phyloP scores from a whole-genome alignment of 768 basidiomycete species.

The Mycena rebaudengoi region DNA sequence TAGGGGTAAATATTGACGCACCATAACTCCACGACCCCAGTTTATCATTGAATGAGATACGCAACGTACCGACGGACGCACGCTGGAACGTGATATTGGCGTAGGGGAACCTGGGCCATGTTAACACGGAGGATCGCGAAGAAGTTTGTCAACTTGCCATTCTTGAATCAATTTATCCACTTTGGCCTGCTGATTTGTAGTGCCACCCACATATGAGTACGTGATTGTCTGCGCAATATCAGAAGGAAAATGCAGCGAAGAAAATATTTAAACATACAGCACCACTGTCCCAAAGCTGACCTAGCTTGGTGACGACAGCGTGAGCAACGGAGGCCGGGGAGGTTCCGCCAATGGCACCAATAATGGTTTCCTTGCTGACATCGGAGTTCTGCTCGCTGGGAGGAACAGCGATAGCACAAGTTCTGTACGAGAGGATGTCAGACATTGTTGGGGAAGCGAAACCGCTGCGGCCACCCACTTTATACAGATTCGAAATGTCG shows the following conservation, averaged over 20 bases:
- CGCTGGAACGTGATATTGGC: conserved; percentile 21
- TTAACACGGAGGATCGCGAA: too few species aligned
- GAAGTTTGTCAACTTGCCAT: too few species aligned
- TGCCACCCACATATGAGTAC: conserved; percentile 25
- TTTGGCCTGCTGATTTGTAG: conserved; percentile 21
- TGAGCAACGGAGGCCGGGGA: not conserved
- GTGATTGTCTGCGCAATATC: not conserved
- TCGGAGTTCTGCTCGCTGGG: not conserved
- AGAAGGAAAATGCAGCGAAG: not conserved
- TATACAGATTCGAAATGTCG: too few species aligned
- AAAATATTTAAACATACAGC: not conserved
- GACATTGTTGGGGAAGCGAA: too few species aligned
- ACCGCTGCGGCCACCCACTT: too few species aligned
- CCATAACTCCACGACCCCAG: conserved; percentile 27
- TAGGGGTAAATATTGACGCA: not conserved
- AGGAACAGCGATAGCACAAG: not conserved
- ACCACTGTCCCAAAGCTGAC: not conserved
- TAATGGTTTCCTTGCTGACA: not conserved
- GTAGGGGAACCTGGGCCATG: conserved; percentile 11
- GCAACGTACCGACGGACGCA: conserved; percentile 8
- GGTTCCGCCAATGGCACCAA: not conserved
- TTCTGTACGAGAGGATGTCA: not conserved
- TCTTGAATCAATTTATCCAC: conserved; percentile 17
- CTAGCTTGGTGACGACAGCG: conserved; percentile 4
- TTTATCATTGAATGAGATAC: conserved; percentile 22